phyloP scores from a whole-genome alignment of 1,284 basidiomycete species.

The Sporisorium sorghi region DNA sequence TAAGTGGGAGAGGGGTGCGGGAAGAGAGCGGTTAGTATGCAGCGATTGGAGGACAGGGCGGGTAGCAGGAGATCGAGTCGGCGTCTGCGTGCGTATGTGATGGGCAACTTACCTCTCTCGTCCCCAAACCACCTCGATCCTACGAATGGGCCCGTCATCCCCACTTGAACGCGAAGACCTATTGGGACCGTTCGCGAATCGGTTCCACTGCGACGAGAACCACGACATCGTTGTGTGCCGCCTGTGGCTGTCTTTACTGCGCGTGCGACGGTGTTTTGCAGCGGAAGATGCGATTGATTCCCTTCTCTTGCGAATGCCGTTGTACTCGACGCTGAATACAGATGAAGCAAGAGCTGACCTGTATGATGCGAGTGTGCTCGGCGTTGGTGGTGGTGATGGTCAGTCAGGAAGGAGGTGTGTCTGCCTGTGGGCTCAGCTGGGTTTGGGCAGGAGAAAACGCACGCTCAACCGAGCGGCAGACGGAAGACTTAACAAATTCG shows the following conservation, averaged over 20 bases:
- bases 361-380: neutral
- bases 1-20: neutral
- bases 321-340: neutral
- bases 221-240: constrained; percentile 59
- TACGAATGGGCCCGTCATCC: constrained; percentile 32
- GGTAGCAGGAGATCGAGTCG: neutral
- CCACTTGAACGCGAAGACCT: constrained; percentile 13
- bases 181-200: constrained; percentile 33
- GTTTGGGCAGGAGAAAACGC: neutral
- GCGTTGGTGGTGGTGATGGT: neutral
- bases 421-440: neutral
- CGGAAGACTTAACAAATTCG: neutral
- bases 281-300: too few relatives aligned
- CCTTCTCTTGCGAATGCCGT: neutral
- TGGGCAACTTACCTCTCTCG: constrained; percentile 52
- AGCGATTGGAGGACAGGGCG: neutral
- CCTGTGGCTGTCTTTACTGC: neutral
- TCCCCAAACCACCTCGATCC: constrained; percentile 62
- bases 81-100: neutral
- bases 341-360: neutral
- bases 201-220: constrained; percentile 68
- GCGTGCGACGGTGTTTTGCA: too few relatives aligned
- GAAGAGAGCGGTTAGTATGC: neutral
- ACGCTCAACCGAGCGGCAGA: neutral
- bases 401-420: neutral